Conservation (phyloP, 306 rosid species). For the Glycine tomentella region DNA sequence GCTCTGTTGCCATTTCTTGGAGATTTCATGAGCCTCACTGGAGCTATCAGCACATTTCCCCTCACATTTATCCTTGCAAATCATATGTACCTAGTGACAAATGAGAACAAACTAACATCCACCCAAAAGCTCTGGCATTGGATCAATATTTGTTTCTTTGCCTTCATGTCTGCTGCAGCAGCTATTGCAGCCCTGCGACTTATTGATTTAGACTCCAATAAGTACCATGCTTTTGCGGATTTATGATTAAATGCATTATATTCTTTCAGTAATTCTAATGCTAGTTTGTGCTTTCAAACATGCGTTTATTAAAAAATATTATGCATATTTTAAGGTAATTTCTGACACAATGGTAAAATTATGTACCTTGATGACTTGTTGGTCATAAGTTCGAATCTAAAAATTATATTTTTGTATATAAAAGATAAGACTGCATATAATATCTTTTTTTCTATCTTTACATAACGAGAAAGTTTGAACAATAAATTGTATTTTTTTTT, state of each 20-base stretch:
- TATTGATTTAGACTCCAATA: slow-evolving; percentile 82
- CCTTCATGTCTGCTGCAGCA: slow-evolving; percentile 76
- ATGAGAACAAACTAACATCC: slow-evolving; percentile 67
- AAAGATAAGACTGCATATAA: no score
- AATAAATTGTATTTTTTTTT: no score
- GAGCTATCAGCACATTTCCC: slow-evolving; percentile 96
- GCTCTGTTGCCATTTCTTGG: slow-evolving; percentile 94
- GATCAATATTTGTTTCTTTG: slow-evolving; percentile 85
- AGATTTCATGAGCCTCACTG: slow-evolving; percentile 99
- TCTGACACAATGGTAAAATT: no score
- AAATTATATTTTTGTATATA: no score
- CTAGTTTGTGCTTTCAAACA: no score
- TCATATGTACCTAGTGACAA: slow-evolving; percentile 87
- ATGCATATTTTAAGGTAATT: no score
- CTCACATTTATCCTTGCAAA: slow-evolving; percentile 94
- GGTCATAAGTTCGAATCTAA: no score
- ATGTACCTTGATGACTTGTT: no score
- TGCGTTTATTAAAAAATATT: no score
- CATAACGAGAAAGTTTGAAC: no score
- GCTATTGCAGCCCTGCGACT: slow-evolving; percentile 81
- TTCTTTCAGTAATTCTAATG: no score
- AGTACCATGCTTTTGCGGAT: slow-evolving; percentile 79
- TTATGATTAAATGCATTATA: slow-evolving; percentile 50
- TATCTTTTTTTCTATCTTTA: no score
- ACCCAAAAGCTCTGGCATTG: slow-evolving; percentile 88